Conservation (phyloP, 768 basidiomycete genomes). For the Rhodotorula kratochvilovae region DNA sequence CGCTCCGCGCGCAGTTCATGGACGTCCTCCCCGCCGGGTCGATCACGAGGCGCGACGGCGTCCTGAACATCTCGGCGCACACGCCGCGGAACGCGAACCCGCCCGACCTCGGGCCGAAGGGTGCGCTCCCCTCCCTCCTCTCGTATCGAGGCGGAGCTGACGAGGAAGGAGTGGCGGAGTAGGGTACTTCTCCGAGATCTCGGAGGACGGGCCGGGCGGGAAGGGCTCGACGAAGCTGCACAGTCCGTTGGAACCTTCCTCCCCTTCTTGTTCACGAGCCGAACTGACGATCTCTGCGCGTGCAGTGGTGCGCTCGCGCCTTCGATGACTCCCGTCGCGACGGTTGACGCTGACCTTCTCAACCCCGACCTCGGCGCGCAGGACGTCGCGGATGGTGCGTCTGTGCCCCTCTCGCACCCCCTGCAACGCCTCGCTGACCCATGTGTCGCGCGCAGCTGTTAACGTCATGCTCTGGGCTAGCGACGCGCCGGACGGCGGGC, state of each 20-base stretch:
- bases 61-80: constrained; percentile 80
- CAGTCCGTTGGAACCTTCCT: constrained; percentile 75
- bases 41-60: constrained; percentile 85
- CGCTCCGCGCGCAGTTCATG: constrained; percentile 53
- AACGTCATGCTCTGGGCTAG: constrained; percentile 82
- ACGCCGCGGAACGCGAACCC: constrained; percentile 72
- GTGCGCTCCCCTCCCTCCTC: constrained; percentile 20
- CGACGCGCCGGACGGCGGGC: constrained; percentile 51
- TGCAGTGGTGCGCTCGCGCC: not conserved
- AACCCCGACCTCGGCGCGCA: not conserved
- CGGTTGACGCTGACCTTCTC: not conserved
- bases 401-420: constrained; percentile 52
- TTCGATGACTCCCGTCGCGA: not conserved
- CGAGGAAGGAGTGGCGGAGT: constrained; percentile 54
- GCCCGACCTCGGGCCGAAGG: constrained; percentile 67
- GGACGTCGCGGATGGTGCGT: constrained; percentile 38
- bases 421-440: rapidly evolving
- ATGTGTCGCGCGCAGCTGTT: constrained; percentile 55
- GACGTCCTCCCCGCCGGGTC: constrained; percentile 77
- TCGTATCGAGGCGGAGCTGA: constrained; percentile 32
- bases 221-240: constrained; percentile 84
- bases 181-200: constrained; percentile 57
- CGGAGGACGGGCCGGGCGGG: constrained; percentile 61
- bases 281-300: not conserved
- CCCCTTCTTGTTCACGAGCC: constrained; percentile 40